Percentiles rank a stretch among this genome's conserved stretches.
phyloP scores from a whole-genome alignment of 768 basidiomycete species.

The Bullera alba region DNA sequence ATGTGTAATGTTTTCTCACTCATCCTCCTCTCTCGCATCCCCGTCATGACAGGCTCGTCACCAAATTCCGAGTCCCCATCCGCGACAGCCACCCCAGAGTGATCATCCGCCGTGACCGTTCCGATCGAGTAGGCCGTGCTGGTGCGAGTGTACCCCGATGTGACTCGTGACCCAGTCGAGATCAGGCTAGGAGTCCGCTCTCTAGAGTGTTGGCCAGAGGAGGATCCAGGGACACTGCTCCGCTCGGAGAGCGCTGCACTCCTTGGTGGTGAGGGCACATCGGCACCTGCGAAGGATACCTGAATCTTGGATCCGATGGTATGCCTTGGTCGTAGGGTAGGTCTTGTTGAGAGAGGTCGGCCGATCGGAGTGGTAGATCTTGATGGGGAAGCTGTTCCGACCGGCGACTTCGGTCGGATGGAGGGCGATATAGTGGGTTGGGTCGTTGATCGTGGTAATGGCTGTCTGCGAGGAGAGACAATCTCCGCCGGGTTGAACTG shows the following conservation, averaged over 20 bases:
- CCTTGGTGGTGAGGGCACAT: background rate
- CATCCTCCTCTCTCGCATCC: slow-evolving; percentile 18
- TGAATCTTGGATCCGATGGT: slow-evolving; percentile 7
- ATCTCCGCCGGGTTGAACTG: slow-evolving; percentile 7
- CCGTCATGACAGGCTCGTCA: background rate
- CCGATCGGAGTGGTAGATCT: slow-evolving; percentile 10
- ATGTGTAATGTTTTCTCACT: slow-evolving; percentile 28
- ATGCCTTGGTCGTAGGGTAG: slow-evolving; percentile 13
- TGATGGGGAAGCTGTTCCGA: slow-evolving; percentile 9
- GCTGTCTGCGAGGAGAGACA: background rate
- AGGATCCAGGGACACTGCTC: too few relatives aligned
- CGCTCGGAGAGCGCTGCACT: background rate
- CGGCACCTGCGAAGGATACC: slow-evolving; percentile 9
- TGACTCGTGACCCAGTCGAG: slow-evolving; percentile 22
- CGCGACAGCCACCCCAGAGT: slow-evolving; percentile 11
- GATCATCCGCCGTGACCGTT: slow-evolving; percentile 18
- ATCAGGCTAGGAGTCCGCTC: slow-evolving; percentile 33
- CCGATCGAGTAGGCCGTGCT: slow-evolving; percentile 21
- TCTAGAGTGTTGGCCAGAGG: slow-evolving; percentile 9
- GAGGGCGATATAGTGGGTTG: slow-evolving; percentile 17
- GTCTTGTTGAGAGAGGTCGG: slow-evolving; percentile 1
- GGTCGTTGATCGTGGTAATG: slow-evolving; percentile 2
- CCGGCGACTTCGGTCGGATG: slow-evolving; percentile 19
- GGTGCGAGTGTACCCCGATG: slow-evolving; percentile 24
- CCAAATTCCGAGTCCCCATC: slow-evolving; percentile 20